phyloP scores from a whole-genome alignment of 2,329 filamentous ascomycete genomes.

The Aspergillus fumigatiaffinis region DNA sequence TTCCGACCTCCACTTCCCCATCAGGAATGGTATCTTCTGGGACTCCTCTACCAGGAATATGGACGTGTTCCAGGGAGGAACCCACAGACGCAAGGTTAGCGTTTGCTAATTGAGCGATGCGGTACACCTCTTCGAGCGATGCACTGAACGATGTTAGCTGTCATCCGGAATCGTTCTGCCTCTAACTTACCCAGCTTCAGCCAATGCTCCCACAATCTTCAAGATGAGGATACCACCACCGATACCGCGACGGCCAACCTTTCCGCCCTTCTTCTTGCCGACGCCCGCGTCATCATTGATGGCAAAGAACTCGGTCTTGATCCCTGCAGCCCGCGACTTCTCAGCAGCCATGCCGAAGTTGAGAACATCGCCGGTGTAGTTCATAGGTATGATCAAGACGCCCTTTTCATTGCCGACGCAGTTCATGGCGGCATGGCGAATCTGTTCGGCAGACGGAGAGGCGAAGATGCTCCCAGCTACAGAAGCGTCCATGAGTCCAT shows the following conservation, averaged over 20 bases:
- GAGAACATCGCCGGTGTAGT: slow-evolving; percentile 84
- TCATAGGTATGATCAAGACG: slow-evolving; percentile 89
- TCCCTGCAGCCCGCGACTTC: slow-evolving; percentile 76
- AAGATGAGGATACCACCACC: slow-evolving; percentile 88
- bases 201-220: slow-evolving; percentile 82
- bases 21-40: slow-evolving; percentile 50
- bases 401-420: slow-evolving; percentile 69
- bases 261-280: slow-evolving; percentile 75
- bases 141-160: slow-evolving; percentile 26
- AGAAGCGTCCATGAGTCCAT: slow-evolving; percentile 72
- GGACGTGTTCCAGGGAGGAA: slow-evolving; percentile 83
- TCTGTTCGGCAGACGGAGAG: slow-evolving; percentile 75
- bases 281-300: slow-evolving; percentile 92
- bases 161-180: background rate
- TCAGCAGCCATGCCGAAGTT: slow-evolving; percentile 94
- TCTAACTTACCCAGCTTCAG: slow-evolving; percentile 59
- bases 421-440: slow-evolving; percentile 69
- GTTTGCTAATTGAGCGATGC: slow-evolving; percentile 66
- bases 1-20: slow-evolving; percentile 63
- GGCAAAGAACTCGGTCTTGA: slow-evolving; percentile 81
- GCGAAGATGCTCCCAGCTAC: slow-evolving; percentile 88
- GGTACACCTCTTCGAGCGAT: slow-evolving; percentile 65
- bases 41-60: slow-evolving; percentile 72
- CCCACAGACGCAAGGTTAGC: slow-evolving; percentile 81
- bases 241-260: slow-evolving; percentile 86